Base-by-base conservation (phyloP, 108 stramenopile species). In the Fistulifera solaris region DNA sequence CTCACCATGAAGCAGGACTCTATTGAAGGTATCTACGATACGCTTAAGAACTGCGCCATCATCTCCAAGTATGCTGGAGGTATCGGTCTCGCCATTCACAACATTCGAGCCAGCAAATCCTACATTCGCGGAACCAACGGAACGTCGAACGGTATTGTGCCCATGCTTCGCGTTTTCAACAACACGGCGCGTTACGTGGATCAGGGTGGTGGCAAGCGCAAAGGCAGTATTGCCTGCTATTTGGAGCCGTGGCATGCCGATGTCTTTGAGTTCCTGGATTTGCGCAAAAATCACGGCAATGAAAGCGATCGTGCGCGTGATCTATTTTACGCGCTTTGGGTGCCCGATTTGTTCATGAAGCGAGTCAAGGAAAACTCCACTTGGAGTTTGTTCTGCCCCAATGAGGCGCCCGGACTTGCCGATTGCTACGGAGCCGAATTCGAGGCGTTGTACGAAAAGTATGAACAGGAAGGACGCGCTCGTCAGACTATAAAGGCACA, bases 181-280 rank as follows among this genome's bases (percentile, higher is more conserved):
- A 95, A 94, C 70, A 99, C 99, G 22, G 97, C 97, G 2, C 83
- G 97, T 27, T 99, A 98, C 72, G 95, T 95, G 47, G 94, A 98
- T 63, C 99, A 99, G 73, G 99, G 99, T 40, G 99, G 99, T 14
- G 97, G 97, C 67, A 99, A 99, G 87, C 76, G 99, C 40, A 96
- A 96, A 71, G 99, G 99, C 27, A 75, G 78, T 43, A 96, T 99
- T 63, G 97, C 97, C 55, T 75, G 93, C 40, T 99, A 99, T 84
- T 73, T 99, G 39, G 99, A 99, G 73, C 99, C 99, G 0, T 99
- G 99, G 99, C 99, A 99, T 67, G 96, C 97, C 1, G 99, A 99
- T 72, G 79, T 99, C 61, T 82, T 94, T 58, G 72, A 76, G 54
- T 96, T 98, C 73, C 70, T 99, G 62, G 97, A 99, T 53, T 66